Conservation (phyloP, 768 basidiomycete species). For the Lentinula sp. region DNA sequence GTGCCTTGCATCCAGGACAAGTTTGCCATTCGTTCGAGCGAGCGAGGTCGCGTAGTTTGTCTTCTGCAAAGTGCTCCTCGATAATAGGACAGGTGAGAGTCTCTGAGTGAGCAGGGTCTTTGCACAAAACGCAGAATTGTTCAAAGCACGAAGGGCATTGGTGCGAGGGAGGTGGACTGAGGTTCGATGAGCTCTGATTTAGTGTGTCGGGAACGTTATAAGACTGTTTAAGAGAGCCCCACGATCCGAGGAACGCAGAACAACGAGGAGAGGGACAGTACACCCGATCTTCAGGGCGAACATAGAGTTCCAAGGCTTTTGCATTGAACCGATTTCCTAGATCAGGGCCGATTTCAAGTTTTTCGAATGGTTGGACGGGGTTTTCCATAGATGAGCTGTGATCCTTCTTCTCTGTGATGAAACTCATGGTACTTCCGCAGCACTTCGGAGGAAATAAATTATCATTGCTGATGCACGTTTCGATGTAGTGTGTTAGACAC, state of each 20-base stretch:
- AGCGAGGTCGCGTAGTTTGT: conserved; percentile 19
- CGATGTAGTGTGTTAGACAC: not conserved
- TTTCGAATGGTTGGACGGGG: not conserved
- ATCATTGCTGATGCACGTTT: not conserved
- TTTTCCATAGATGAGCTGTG: not conserved
- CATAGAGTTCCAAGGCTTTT: conserved; percentile 24
- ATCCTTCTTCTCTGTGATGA: not conserved
- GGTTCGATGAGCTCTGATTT: not conserved
- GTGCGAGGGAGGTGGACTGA: not conserved
- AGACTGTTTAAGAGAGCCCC: not conserved
- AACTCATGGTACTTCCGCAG: not conserved
- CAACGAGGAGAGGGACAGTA: conserved; percentile 31
- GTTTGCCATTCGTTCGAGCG: conserved; percentile 25
- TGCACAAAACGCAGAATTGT: not conserved
- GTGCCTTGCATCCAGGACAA: conserved; percentile 27
- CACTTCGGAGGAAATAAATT: conserved; percentile 4
- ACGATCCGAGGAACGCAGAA: conserved; percentile 25
- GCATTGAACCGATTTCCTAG: conserved; percentile 12
- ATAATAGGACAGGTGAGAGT: not conserved
- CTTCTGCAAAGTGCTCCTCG: not conserved
- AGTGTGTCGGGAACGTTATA: not conserved
- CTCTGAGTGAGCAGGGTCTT: not conserved
- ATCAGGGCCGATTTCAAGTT: not conserved
- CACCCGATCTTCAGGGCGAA: conserved; percentile 18
- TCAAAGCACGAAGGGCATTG: not conserved